These are phyloP conservation scores for Dactylellina leptospora DNA, from an alignment of 2,329 filamentous ascomycete genomes.

Conservation along the genomic window DNA sequence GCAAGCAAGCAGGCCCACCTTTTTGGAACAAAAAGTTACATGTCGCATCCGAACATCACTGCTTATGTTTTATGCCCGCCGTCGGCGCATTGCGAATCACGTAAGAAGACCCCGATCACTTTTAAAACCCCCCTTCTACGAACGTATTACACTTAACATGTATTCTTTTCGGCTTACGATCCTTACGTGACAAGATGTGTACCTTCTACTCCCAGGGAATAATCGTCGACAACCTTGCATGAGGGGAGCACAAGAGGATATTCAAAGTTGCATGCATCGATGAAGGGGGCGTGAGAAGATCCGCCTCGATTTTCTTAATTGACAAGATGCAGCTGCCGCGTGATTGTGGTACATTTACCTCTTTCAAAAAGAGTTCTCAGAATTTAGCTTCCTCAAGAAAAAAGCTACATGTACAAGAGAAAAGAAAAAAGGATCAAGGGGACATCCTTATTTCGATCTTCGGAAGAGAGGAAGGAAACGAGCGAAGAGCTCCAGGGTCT, in stretches of 20 bases:
- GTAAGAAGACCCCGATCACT: no score
- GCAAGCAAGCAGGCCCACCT: no score
- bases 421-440: neutral
- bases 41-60: no score
- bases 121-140: no score
- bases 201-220: no score
- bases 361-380: neutral
- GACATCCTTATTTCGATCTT: no score
- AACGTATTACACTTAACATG: no score
- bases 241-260: neutral
- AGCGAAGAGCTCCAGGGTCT: slow-evolving; percentile 1
- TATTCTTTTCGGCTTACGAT: no score
- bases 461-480: neutral
- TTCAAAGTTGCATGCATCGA: slow-evolving; percentile 2
- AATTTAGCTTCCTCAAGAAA: neutral
- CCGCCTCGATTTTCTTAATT: slow-evolving; percentile 14
- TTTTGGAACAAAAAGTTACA: no score
- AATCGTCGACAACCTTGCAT: no score
- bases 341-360: slow-evolving; percentile 9
- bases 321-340: slow-evolving; percentile 3
- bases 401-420: neutral
- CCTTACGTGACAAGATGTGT: no score
- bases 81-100: slow-evolving; percentile 15
- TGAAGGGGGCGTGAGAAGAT: neutral
- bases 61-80: neutral